These are phyloP conservation scores for Alternaria rosae DNA, from an alignment of 2,329 filamentous ascomycete genomes.

Conservation along the genomic window DNA sequence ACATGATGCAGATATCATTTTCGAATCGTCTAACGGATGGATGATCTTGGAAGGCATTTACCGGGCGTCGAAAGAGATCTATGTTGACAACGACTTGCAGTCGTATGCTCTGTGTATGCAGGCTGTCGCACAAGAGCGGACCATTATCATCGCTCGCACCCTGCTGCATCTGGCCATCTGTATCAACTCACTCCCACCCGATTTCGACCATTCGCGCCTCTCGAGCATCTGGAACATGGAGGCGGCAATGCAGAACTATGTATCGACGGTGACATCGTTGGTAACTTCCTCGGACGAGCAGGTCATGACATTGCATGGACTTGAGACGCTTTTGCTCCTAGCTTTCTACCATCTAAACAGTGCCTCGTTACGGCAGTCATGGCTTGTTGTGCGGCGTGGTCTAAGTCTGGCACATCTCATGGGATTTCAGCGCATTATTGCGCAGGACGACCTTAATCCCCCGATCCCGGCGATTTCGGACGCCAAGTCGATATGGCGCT, in stretches of 20 bases:
- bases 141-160: constrained; percentile 44
- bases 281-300: constrained; percentile 44
- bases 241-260: constrained; percentile 43
- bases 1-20: constrained; percentile 47
- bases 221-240: constrained; percentile 43
- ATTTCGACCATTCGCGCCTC: constrained; percentile 39
- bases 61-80: constrained; percentile 39
- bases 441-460: constrained; percentile 25
- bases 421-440: constrained; percentile 48
- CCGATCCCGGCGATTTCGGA: constrained; percentile 36
- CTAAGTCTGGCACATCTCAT: constrained; percentile 47
- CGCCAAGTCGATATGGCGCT: constrained; percentile 40
- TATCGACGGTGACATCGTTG: constrained; percentile 39
- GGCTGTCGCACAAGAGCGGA: constrained; percentile 35
- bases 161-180: constrained; percentile 46
- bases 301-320: constrained; percentile 46
- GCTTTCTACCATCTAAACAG: constrained; percentile 41
- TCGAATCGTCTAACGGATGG: constrained; percentile 48
- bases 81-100: constrained; percentile 39
- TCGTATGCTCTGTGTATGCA: constrained; percentile 46
- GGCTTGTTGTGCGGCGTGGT: constrained; percentile 44
- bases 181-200: constrained; percentile 42
- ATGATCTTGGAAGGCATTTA: constrained; percentile 43
- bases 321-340: constrained; percentile 44
- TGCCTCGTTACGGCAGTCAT: constrained; percentile 42